A percentile compares a stretch with the other conserved stretches of the same genome.
phyloP scores from a whole-genome alignment of 306 rosid genomes.

The Lupinus albus region DNA sequence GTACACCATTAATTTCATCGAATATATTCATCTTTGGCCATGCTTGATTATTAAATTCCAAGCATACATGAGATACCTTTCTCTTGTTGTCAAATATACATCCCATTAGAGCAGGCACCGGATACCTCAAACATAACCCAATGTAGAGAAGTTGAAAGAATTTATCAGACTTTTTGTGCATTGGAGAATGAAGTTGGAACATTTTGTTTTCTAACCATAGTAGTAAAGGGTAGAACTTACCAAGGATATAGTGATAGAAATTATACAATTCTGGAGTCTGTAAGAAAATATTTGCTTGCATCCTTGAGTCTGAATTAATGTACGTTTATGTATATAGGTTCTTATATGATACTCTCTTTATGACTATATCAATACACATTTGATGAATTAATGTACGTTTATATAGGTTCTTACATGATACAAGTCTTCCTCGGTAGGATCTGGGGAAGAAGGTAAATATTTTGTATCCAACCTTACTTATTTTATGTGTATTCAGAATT shows the following conservation, averaged over 20 bases:
- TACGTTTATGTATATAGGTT: constrained; percentile 36
- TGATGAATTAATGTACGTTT: too few relatives aligned
- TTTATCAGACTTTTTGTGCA: constrained; percentile 31
- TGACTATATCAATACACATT: too few relatives aligned
- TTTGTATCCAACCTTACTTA: too few relatives aligned
- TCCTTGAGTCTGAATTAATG: constrained; percentile 28
- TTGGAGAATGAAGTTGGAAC: constrained; percentile 20
- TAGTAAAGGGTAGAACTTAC: constrained; percentile 19
- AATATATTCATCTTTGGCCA: constrained; percentile 25
- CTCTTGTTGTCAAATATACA: constrained; percentile 25
- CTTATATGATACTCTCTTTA: background rate
- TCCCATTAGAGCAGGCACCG: background rate
- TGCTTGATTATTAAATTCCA: constrained; percentile 38
- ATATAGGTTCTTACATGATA: too few relatives aligned
- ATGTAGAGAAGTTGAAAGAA: constrained; percentile 36
- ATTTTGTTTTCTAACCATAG: constrained; percentile 36
- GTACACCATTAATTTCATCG: constrained; percentile 31
- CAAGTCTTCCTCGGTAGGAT: too few relatives aligned
- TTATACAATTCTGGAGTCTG: constrained; percentile 27
- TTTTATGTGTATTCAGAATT: too few relatives aligned
- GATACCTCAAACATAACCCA: background rate
- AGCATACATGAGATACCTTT: constrained; percentile 35
- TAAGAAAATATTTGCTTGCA: constrained; percentile 12
- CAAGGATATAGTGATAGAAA: constrained; percentile 37
- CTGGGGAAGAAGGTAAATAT: too few relatives aligned